These are phyloP conservation scores for Starmera caribaea DNA, from an alignment of 805 yeast genomes.

Conservation along the genomic window DNA sequence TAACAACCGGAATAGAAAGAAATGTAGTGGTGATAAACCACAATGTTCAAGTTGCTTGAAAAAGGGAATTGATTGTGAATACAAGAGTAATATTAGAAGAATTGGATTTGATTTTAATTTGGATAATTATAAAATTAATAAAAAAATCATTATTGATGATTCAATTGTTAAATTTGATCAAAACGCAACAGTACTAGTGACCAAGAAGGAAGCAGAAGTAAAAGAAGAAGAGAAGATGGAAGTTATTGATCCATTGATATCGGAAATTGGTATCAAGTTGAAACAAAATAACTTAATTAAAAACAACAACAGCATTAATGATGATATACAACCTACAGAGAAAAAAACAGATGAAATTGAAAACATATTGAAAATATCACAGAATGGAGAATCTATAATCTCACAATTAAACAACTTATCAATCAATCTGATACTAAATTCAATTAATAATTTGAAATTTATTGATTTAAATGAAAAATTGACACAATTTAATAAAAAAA, in stretches of 20 bases:
- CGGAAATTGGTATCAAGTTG: no score
- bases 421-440: slow-evolving; percentile 13
- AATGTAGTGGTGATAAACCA: slow-evolving; percentile 19
- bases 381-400: slow-evolving; percentile 16
- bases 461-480: slow-evolving; percentile 9
- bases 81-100: slow-evolving; percentile 18
- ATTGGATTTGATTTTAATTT: slow-evolving; percentile 5
- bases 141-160: not conserved
- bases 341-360: slow-evolving; percentile 4
- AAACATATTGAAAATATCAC: slow-evolving; percentile 11
- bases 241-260: not conserved
- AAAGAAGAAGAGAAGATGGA: not conserved
- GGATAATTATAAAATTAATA: not conserved
- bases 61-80: slow-evolving; percentile 15
- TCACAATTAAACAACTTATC: slow-evolving; percentile 11
- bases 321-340: not conserved
- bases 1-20: slow-evolving; percentile 7
- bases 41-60: slow-evolving; percentile 15
- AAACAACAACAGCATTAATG: not conserved
- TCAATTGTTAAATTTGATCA: not conserved
- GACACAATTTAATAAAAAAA: not conserved
- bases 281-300: not conserved
- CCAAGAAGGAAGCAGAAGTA: not conserved
- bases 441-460: slow-evolving; percentile 13
- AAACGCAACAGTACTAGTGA: not conserved